Evolutionary conservation across 176 grass and related monocot species (phyloP).

Genomic region (Urochloa ruziziensis): DNA sequence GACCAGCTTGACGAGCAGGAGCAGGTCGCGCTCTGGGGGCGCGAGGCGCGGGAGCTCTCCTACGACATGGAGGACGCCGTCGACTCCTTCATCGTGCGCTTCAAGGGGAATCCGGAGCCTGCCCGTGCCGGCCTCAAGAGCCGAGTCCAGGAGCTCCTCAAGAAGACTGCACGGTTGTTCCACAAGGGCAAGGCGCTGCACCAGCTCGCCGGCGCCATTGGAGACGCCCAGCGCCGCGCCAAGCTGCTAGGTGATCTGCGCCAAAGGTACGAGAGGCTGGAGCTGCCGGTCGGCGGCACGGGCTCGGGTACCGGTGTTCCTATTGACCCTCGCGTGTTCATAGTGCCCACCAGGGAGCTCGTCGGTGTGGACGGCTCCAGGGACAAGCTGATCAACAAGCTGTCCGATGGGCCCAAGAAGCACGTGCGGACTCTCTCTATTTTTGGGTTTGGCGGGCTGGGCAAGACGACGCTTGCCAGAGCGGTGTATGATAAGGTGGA

Average conservation of each 20-base stretch:
- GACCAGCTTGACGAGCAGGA: neutral
- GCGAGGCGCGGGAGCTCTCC: neutral
- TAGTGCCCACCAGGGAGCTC: neutral
- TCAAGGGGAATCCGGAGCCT: neutral
- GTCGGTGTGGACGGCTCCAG: neutral
- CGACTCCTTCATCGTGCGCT: neutral
- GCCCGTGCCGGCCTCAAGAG: neutral
- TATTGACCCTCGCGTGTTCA: neutral
- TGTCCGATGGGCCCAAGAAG: neutral
- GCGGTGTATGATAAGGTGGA: neutral
- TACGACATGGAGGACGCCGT: constrained; percentile 25
- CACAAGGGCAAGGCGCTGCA: neutral
- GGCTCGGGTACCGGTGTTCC: neutral
- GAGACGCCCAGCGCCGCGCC: neutral
- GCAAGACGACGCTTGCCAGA: constrained; percentile 17
- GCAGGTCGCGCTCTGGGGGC: neutral
- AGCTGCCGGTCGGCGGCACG: neutral
- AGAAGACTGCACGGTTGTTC: neutral
- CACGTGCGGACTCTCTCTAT: neutral
- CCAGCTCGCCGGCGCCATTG: neutral
- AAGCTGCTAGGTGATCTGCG: neutral
- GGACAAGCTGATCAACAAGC: neutral
- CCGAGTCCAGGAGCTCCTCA: neutral
- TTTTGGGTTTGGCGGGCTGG: neutral
- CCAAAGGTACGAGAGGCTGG: neutral